Conservation (phyloP, 257 asterid genomes). For the Salvia rosmarinus region DNA sequence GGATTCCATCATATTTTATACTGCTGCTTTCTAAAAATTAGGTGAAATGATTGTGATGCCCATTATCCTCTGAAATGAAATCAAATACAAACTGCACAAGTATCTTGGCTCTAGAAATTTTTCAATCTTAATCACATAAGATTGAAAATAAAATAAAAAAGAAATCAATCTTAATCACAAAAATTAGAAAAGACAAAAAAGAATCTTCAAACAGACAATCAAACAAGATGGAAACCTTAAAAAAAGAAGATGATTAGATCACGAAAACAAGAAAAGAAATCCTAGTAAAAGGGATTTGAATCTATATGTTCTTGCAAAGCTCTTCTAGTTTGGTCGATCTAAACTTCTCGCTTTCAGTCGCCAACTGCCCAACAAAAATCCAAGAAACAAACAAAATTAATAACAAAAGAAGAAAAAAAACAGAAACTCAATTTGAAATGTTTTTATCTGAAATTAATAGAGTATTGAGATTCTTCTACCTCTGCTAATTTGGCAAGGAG, state of each 20-base stretch:
- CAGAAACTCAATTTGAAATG: background rate
- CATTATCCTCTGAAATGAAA: no score
- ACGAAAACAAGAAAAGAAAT: background rate
- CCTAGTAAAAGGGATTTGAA: background rate
- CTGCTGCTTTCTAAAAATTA: no score
- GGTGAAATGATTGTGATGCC: no score
- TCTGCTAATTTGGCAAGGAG: constrained; percentile 55
- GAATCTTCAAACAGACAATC: background rate
- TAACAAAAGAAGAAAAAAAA: background rate
- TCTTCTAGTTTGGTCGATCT: constrained; percentile 67
- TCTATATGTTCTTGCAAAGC: constrained; percentile 63
- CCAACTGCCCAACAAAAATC: constrained; percentile 45
- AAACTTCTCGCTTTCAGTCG: constrained; percentile 58
- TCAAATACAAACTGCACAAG: no score
- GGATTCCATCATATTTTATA: constrained; percentile 9
- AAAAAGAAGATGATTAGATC: background rate
- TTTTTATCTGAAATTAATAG: background rate
- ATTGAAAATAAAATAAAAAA: background rate
- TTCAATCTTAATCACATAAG: background rate
- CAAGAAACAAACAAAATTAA: background rate
- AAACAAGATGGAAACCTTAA: constrained; percentile 20
- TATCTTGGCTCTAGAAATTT: no score
- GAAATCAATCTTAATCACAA: no score
- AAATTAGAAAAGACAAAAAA: background rate
- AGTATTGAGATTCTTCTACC: constrained; percentile 28